phyloP scores from a whole-genome alignment of 306 rosid species.

The Vigna angularis region DNA sequence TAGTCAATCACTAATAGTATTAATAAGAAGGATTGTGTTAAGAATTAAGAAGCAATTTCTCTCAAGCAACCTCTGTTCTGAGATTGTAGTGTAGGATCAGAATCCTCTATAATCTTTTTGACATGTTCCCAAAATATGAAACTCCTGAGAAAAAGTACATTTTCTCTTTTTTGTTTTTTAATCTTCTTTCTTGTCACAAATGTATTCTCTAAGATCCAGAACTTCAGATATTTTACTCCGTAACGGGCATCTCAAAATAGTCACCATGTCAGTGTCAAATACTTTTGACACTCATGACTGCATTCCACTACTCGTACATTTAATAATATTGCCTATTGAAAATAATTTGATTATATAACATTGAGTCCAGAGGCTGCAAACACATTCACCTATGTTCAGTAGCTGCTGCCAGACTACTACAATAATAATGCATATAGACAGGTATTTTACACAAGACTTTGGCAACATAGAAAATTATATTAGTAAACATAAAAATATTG shows the following conservation, averaged over 20 bases:
- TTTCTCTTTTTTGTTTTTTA: not conserved
- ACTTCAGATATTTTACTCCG: not conserved
- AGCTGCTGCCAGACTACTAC: constrained; percentile 5
- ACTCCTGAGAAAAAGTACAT: not conserved
- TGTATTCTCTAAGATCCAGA: not conserved
- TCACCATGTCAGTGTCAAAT: not conserved
- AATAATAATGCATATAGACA: not conserved
- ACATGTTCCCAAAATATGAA: not conserved
- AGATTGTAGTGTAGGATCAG: not conserved
- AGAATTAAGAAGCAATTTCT: not conserved
- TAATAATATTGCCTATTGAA: not conserved
- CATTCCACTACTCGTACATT: not conserved
- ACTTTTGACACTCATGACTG: not conserved
- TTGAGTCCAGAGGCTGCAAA: not conserved
- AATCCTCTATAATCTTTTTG: not conserved
- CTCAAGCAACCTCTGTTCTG: constrained; percentile 5
- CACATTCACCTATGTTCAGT: not conserved
- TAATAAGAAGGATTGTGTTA: not conserved
- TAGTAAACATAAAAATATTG: constrained; percentile 31
- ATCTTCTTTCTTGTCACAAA: not conserved
- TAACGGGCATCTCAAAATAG: not conserved
- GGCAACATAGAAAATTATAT: constrained; percentile 6
- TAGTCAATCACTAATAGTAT: not conserved
- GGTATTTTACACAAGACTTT: not conserved
- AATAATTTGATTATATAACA: not conserved